Evolutionary conservation across 2,329 filamentous ascomycete species (phyloP).

Genomic region (Fusarium sp.): DNA sequence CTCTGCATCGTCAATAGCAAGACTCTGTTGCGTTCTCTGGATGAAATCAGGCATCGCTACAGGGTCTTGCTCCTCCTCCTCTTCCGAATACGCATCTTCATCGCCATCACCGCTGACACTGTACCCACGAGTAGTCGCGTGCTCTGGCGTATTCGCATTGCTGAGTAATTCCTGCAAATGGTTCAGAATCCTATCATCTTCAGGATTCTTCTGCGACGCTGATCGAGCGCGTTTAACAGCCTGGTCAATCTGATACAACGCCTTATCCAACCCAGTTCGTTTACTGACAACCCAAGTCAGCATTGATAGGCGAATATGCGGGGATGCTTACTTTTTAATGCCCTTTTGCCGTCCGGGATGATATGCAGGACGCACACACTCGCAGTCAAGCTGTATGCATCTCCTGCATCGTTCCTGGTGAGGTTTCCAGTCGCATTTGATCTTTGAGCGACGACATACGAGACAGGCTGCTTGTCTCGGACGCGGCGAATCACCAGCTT

Average conservation of each 20-base stretch:
- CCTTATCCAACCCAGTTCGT: slow-evolving; percentile 78
- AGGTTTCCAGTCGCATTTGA: slow-evolving; percentile 70
- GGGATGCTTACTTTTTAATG: slow-evolving; percentile 74
- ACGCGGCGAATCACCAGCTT: slow-evolving; percentile 44
- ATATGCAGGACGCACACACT: slow-evolving; percentile 78
- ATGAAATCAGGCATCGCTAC: slow-evolving; percentile 45
- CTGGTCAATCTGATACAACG: slow-evolving; percentile 79
- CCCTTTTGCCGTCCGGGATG: slow-evolving; percentile 80
- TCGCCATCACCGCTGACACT: slow-evolving; percentile 33
- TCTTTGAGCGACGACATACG: slow-evolving; percentile 74
- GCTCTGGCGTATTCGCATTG: slow-evolving; percentile 40
- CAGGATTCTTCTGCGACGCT: slow-evolving; percentile 54
- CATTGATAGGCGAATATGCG: not conserved
- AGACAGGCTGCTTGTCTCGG: slow-evolving; percentile 67
- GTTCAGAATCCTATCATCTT: slow-evolving; percentile 60
- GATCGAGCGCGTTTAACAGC: slow-evolving; percentile 69
- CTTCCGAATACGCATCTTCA: slow-evolving; percentile 50
- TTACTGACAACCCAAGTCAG: slow-evolving; percentile 63
- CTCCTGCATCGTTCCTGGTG: slow-evolving; percentile 68
- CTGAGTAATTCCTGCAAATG: slow-evolving; percentile 57
- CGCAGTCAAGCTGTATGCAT: slow-evolving; percentile 67
- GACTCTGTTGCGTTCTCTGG: slow-evolving; percentile 58
- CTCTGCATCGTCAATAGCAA: slow-evolving; percentile 78
- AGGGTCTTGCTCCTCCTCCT: slow-evolving; percentile 45
- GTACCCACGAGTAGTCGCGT: slow-evolving; percentile 29